Evolutionary conservation across 2,329 filamentous ascomycete genomes (phyloP).

Genomic region (Geosmithia putterillii): DNA sequence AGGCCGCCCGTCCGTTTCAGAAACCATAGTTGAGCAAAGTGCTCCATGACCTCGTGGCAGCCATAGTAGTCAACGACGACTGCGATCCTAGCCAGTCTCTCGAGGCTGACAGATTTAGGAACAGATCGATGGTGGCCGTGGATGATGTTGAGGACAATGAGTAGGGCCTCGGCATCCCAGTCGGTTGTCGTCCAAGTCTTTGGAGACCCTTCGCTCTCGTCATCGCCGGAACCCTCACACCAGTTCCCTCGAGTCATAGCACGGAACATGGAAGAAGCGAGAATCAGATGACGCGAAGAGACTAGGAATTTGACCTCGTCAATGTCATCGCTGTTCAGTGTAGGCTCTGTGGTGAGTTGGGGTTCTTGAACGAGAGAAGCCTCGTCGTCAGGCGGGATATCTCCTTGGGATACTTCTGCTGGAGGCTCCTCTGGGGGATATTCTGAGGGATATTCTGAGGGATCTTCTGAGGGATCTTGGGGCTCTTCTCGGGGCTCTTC

Average conservation of each 20-base stretch:
- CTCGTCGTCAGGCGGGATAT: too few relatives aligned
- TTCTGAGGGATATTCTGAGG: too few relatives aligned
- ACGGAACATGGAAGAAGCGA: neutral
- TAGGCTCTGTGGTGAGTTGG: too few relatives aligned
- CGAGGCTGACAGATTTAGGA: conserved; percentile 5
- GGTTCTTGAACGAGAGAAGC: too few relatives aligned
- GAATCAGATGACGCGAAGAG: neutral
- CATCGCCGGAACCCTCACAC: neutral
- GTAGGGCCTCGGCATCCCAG: conserved; percentile 15
- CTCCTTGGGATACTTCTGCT: too few relatives aligned
- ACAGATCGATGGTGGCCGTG: conserved; percentile 12
- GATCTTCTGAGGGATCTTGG: too few relatives aligned
- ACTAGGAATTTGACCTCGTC: neutral
- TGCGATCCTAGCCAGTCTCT: conserved; percentile 2
- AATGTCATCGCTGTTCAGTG: too few relatives aligned
- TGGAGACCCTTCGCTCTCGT: too few relatives aligned
- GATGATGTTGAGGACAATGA: conserved; percentile 14
- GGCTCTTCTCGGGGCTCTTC: too few relatives aligned
- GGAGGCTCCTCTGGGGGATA: too few relatives aligned
- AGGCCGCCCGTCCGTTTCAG: neutral
- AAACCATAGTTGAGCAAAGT: conserved; percentile 5
- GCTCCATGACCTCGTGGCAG: conserved; percentile 7
- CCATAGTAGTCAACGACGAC: conserved; percentile 3
- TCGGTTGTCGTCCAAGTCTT: neutral
- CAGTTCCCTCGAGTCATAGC: neutral